These are phyloP conservation scores for Bonia amplexicaulis DNA, from an alignment of 176 grass and related monocot genomes.

Conservation along the genomic window DNA sequence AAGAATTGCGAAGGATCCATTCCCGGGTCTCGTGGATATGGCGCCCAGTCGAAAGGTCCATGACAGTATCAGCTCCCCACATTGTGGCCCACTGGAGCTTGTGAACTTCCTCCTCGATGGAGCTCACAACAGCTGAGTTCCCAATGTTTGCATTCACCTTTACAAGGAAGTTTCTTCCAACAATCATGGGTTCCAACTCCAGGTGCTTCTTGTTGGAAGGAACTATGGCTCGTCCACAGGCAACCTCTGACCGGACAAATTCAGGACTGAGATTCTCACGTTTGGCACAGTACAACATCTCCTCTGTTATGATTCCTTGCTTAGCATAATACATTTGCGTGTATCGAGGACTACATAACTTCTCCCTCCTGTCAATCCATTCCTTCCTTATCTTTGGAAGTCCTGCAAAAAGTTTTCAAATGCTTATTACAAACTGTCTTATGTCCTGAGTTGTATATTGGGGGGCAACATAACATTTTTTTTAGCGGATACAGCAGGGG, in stretches of 20 bases:
- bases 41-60: conserved; percentile 95
- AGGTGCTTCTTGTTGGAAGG: conserved; percentile 93
- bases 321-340: conserved; percentile 98
- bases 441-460: background rate
- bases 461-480: background rate
- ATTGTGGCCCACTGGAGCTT: conserved; percentile 99
- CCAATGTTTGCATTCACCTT: conserved; percentile 99
- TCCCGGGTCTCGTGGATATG: conserved; percentile 98
- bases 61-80: conserved; percentile 97
- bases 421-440: background rate
- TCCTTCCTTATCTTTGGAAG: conserved; percentile 94
- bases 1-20: conserved; percentile 93
- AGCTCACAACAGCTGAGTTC: conserved; percentile 86
- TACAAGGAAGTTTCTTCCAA: conserved; percentile 95
- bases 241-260: conserved; percentile 89
- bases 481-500: background rate
- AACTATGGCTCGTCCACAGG: conserved; percentile 86
- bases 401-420: conserved; percentile 40
- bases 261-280: conserved; percentile 92
- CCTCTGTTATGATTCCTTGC: conserved; percentile 92
- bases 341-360: conserved; percentile 64
- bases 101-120: conserved; percentile 96
- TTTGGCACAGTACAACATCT: conserved; percentile 87
- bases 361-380: conserved; percentile 86
- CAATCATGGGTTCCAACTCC: conserved; percentile 97